phyloP scores from a whole-genome alignment of 768 basidiomycete genomes.

The Leccinum incarnatum region DNA sequence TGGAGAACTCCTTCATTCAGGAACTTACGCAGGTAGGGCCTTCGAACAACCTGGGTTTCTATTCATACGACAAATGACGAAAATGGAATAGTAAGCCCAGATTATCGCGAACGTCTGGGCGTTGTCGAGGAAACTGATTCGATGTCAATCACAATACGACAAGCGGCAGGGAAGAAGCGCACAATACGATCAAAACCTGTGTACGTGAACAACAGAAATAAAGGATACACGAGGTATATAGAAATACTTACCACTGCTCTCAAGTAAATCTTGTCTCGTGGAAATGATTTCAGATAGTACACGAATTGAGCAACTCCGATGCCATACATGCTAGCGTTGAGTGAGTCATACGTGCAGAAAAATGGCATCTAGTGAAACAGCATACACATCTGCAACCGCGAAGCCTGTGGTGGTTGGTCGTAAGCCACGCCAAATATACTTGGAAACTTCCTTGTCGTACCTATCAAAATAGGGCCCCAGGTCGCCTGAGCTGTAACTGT shows the following conservation, averaged over 20 bases:
- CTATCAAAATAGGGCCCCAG: conserved; percentile 20
- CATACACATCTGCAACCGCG: conserved; percentile 12
- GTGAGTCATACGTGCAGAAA: background rate
- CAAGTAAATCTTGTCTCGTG: conserved; percentile 8
- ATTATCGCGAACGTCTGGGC: background rate
- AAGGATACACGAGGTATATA: background rate
- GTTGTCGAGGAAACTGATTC: conserved; percentile 8
- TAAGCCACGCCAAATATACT: no score
- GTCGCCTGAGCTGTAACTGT: background rate
- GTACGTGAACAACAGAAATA: background rate
- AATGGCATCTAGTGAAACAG: background rate
- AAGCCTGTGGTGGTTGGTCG: conserved; percentile 16
- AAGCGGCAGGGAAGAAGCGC: background rate
- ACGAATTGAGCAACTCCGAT: background rate
- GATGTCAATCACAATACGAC: background rate
- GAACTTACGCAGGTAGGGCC: conserved; percentile 10
- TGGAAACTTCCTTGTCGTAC: conserved; percentile 1
- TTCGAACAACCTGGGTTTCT: background rate
- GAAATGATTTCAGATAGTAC: conserved; percentile 17
- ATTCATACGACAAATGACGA: conserved; percentile 12
- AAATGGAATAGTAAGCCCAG: background rate
- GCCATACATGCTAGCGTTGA: background rate
- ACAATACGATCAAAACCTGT: conserved; percentile 14
- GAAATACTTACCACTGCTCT: conserved; percentile 13
- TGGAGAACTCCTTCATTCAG: background rate